phyloP scores from a whole-genome alignment of 345 rosid species.

The Erodium maritimum region DNA sequence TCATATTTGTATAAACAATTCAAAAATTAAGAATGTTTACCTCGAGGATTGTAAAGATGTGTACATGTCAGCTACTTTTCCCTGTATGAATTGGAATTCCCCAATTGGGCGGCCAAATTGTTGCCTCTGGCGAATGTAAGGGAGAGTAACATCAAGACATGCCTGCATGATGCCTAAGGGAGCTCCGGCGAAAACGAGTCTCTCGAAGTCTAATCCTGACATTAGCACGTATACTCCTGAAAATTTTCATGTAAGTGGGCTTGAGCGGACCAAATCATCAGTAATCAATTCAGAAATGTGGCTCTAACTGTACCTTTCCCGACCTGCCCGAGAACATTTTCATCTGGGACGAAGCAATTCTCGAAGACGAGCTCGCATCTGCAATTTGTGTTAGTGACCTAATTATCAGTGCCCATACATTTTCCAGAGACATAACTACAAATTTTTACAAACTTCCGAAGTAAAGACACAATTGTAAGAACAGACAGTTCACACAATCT shows the following conservation, averaged over 20 bases:
- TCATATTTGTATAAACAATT: too few relatives aligned
- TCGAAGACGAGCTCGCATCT: slow-evolving; percentile 96
- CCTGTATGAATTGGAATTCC: slow-evolving; percentile 94
- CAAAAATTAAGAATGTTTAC: too few relatives aligned
- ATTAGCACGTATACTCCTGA: slow-evolving; percentile 92
- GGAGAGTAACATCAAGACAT: slow-evolving; percentile 84
- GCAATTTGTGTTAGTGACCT: slow-evolving; percentile 11
- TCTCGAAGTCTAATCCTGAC: slow-evolving; percentile 93
- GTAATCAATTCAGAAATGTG: too few relatives aligned
- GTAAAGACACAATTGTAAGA: too few relatives aligned
- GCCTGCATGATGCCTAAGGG: slow-evolving; percentile 97
- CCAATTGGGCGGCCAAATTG: slow-evolving; percentile 92
- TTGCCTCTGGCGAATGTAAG: slow-evolving; percentile 64
- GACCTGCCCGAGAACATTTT: slow-evolving; percentile 75
- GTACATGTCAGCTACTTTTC: slow-evolving; percentile 89
- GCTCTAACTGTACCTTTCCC: slow-evolving; percentile 91
- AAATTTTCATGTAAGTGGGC: too few relatives aligned
- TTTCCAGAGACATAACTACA: too few relatives aligned
- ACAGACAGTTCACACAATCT: too few relatives aligned
- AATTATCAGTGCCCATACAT: too few relatives aligned
- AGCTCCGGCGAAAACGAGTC: slow-evolving; percentile 84
- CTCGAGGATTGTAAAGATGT: slow-evolving; percentile 85
- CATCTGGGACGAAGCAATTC: slow-evolving; percentile 77
- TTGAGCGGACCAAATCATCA: too few relatives aligned
- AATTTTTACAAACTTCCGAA: too few relatives aligned